These are phyloP conservation scores for Haplosporangium sp. DNA, from an alignment of 371 early-diverging fungal genomes.

Conservation along the genomic window DNA sequence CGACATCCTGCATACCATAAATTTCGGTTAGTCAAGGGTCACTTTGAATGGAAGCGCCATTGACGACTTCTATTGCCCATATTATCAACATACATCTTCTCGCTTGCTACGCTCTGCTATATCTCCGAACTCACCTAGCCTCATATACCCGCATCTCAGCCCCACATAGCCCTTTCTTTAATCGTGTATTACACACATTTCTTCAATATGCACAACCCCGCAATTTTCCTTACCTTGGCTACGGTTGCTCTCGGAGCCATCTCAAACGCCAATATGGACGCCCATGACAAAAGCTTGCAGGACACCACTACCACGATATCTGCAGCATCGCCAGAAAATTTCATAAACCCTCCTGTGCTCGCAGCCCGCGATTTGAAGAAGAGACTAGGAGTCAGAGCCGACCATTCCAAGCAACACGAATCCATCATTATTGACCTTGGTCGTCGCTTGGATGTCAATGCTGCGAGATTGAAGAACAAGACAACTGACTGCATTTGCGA, in stretches of 20 bases:
- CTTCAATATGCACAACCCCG: slow-evolving; percentile 22
- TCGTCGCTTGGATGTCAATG: slow-evolving; percentile 13
- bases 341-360: slow-evolving; percentile 8
- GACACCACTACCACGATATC: neutral
- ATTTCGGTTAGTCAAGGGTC: no score
- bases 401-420: neutral
- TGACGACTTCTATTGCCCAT: no score
- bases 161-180: no score
- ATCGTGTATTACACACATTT: no score
- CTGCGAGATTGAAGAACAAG: neutral
- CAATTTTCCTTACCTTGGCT: slow-evolving; percentile 30
- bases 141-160: no score
- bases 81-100: no score
- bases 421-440: neutral
- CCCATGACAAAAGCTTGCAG: neutral
- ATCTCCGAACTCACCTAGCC: no score
- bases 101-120: no score
- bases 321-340: neutral
- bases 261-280: slow-evolving; percentile 3
- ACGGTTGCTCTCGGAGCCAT: slow-evolving; percentile 35
- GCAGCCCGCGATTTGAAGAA: slow-evolving; percentile 3
- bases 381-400: neutral
- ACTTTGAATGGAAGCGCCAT: no score
- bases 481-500: neutral
- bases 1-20: no score